A percentile compares a stretch with the other conserved stretches of the same genome.
Evolutionary conservation across 805 yeast genomes (phyloP).

Genomic region (Schizosaccharomyces japonicus): DNA sequence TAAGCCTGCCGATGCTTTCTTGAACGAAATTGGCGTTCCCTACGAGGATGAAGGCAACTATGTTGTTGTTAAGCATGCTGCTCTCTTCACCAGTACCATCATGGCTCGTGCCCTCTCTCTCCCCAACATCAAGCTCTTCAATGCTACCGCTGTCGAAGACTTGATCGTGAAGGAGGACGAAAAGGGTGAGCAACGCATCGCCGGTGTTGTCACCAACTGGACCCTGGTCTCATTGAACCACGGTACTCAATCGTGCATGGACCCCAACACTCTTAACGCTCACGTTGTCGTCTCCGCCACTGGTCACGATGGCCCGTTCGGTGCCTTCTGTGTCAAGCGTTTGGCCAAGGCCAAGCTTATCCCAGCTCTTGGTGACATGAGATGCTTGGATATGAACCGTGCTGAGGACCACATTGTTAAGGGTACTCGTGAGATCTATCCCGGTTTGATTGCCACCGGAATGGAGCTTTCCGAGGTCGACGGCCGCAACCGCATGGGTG

Average conservation of each 20-base stretch:
- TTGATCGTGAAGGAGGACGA: slow-evolving; percentile 41
- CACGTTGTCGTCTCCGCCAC: slow-evolving; percentile 44
- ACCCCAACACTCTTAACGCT: slow-evolving; percentile 52
- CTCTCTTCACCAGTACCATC: slow-evolving; percentile 48
- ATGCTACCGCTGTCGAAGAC: slow-evolving; percentile 63
- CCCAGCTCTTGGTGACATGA: slow-evolving; percentile 40
- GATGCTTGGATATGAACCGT: slow-evolving; percentile 54
- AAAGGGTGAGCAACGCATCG: slow-evolving; percentile 36
- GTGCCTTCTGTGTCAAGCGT: slow-evolving; percentile 57
- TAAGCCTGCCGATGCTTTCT: slow-evolving; percentile 51
- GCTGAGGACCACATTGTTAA: slow-evolving; percentile 59
- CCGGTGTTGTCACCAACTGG: slow-evolving; percentile 71
- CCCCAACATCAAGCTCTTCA: slow-evolving; percentile 55
- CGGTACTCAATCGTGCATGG: slow-evolving; percentile 60
- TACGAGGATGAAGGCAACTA: slow-evolving; percentile 63
- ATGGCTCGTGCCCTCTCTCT: slow-evolving; percentile 42
- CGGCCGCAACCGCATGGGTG: slow-evolving; percentile 65
- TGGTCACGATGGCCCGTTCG: slow-evolving; percentile 69
- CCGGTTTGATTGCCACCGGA: slow-evolving; percentile 44
- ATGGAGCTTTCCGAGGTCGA: slow-evolving; percentile 62
- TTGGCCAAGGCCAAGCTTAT: slow-evolving; percentile 19
- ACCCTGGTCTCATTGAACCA: slow-evolving; percentile 54
- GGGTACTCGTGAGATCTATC: slow-evolving; percentile 38
- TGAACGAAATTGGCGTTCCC: slow-evolving; percentile 36
- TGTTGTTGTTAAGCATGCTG: slow-evolving; percentile 62